Conservation (phyloP, 306 rosid species). For the Sphenostylis stenocarpa region DNA sequence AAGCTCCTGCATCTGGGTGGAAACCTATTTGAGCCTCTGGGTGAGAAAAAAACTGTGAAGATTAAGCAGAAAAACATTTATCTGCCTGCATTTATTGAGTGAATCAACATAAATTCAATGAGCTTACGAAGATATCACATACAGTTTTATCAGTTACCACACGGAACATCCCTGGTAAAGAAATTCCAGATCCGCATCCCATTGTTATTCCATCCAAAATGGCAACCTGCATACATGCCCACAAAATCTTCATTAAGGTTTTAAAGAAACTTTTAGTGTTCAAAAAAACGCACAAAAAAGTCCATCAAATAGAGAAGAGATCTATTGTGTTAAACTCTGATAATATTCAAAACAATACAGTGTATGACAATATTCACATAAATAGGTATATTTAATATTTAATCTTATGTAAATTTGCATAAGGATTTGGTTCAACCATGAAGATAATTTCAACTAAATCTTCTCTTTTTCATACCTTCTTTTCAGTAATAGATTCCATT, state of each 20-base stretch:
- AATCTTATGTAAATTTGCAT: constrained; percentile 9
- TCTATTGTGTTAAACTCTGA: not conserved
- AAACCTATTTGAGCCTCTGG: constrained; percentile 97
- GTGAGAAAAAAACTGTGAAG: constrained; percentile 65
- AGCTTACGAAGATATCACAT: constrained; percentile 38
- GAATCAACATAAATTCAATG: not conserved
- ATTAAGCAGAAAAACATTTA: constrained; percentile 21
- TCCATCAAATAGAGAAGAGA: not conserved
- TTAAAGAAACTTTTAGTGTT: not conserved
- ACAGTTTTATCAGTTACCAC: constrained; percentile 91
- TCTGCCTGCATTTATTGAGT: not conserved
- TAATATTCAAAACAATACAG: not conserved
- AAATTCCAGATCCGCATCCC: constrained; percentile 96
- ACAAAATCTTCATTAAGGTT: constrained; percentile 30
- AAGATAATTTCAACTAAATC: not conserved
- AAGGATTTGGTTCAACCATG: not conserved
- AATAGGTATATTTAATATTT: constrained; percentile 2
- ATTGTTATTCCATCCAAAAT: constrained; percentile 82
- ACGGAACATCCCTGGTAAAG: constrained; percentile 85
- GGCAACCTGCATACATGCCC: constrained; percentile 63
- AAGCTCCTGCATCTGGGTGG: constrained; percentile 99
- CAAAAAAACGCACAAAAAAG: not conserved
- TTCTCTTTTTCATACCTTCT: not conserved
- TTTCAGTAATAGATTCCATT: not conserved
- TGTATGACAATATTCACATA: not conserved